These are phyloP conservation scores for Vigna radiata DNA, from an alignment of 306 rosid genomes.

Conservation along the genomic window DNA sequence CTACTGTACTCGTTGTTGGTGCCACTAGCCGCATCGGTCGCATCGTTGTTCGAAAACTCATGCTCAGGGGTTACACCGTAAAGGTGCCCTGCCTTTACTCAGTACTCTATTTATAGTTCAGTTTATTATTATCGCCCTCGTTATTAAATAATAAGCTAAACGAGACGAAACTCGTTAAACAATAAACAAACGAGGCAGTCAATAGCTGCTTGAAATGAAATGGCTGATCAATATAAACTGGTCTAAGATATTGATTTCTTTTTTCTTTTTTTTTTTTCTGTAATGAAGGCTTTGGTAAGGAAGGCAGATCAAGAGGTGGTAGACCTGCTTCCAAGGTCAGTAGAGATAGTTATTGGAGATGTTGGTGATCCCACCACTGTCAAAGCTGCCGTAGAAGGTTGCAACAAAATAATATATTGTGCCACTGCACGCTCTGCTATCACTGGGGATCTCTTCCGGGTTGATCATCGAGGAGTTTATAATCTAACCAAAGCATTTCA, in stretches of 20 bases:
- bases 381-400: conserved; percentile 72
- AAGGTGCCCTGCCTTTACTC: conserved; percentile 51
- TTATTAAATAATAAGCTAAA: no score
- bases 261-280: conserved; percentile 26
- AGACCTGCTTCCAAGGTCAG: conserved; percentile 90
- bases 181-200: no score
- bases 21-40: conserved; percentile 94
- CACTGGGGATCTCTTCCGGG: conserved; percentile 89
- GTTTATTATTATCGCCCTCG: no score
- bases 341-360: conserved; percentile 80
- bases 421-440: conserved; percentile 95
- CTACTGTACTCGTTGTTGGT: conserved; percentile 89
- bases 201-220: no score
- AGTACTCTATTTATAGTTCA: background rate
- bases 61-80: conserved; percentile 89
- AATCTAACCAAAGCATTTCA: conserved; percentile 91
- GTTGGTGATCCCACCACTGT: conserved; percentile 85
- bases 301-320: conserved; percentile 70
- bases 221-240: no score
- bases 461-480: conserved; percentile 87
- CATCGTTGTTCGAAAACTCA: conserved; percentile 88
- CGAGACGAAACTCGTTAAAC: background rate
- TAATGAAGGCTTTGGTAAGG: conserved; percentile 85
- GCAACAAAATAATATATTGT: conserved; percentile 87
- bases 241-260: background rate